Evolutionary conservation across 768 basidiomycete genomes (phyloP).

Genomic region (Kwoniella dendrophila): DNA sequence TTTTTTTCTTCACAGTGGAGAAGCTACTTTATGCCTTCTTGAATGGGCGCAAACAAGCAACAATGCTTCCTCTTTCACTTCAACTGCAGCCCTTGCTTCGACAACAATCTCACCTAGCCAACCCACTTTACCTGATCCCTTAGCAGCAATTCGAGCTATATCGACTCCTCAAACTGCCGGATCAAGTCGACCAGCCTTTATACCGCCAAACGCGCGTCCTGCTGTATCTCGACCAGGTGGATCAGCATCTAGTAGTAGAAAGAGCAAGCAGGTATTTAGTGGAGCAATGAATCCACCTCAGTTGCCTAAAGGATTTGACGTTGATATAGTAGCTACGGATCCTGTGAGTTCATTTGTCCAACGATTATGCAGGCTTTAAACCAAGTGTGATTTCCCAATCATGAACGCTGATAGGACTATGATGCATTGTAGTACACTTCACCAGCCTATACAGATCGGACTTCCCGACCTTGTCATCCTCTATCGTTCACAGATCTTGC

Average conservation of each 20-base stretch:
- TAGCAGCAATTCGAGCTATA: conserved; percentile 31
- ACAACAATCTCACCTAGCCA: conserved; percentile 5
- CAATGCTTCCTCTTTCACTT: not conserved
- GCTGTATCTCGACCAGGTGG: not conserved
- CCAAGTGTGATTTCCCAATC: not conserved
- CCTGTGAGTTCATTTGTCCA: conserved; percentile 58
- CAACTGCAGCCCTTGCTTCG: not conserved
- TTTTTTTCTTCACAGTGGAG: conserved; percentile 61
- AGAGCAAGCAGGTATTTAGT: conserved; percentile 2
- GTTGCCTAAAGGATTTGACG: conserved; percentile 12
- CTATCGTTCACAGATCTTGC: conserved; percentile 69
- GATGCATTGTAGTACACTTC: conserved; percentile 62
- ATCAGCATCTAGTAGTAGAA: not conserved
- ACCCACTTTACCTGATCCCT: conserved; percentile 28
- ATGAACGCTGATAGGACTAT: not conserved
- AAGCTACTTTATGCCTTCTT: conserved; percentile 64
- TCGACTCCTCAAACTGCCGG: conserved; percentile 18
- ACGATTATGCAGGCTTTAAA: too few species aligned
- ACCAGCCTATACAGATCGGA: conserved; percentile 64
- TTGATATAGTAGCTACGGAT: conserved; percentile 58
- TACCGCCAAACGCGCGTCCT: conserved; percentile 52
- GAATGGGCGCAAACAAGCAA: conserved; percentile 61
- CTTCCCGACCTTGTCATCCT: conserved; percentile 62
- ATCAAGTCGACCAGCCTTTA: conserved; percentile 51
- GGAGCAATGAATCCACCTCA: conserved; percentile 15